Evolutionary conservation across 169 alveolate genomes (phyloP), one percentile per base, ranked within the genome.

Genomic region (Hepatocystis sp.): DNA sequence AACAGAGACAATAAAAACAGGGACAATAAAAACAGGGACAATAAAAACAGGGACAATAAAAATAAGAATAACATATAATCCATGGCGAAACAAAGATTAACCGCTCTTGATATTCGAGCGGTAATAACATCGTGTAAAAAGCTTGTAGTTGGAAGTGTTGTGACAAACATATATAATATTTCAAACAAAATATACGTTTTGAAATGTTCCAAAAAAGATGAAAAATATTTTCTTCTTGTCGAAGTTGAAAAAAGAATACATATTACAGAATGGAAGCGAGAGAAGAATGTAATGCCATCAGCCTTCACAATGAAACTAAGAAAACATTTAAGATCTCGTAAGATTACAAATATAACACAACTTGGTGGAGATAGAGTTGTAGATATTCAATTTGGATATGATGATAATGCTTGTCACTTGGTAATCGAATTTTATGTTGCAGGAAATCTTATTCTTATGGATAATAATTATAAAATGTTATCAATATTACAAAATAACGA

Each of bases 371-470:
- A 97, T 71, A 92, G 99, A 85, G 98, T 96, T 11, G 92, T 96
- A 36, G 98, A 95, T 55, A 88, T 96, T 23, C 92, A 96, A 42
- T 97, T 97, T 84, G 97, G 98, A 52, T 91, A 94, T 60, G 99
- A 97, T 15, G 99, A 96, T 47, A 91, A 93, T 53, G 95, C 95
- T 0, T 91, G 90, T 55, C 98, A 97, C 86, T 66, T 97, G n/a
- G 91, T 97, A 34, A 91, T 97, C 0, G 98, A 97, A 85, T 92
- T 97, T 47, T 97, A 96, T 78, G 95, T 97, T 39, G 93, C 96
- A 42, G 99, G 99, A 47, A 97, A 97, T 88, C 90, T 97, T 19
- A 92, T 96, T 52, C 88, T 97, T 46, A 96, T 98, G n/a, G 98
- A 97, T 76, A 67, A 85, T 51, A 93, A 96, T 34, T 96, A 94